Conservation (phyloP, 306 rosid species). For the Trifolium pratense region DNA sequence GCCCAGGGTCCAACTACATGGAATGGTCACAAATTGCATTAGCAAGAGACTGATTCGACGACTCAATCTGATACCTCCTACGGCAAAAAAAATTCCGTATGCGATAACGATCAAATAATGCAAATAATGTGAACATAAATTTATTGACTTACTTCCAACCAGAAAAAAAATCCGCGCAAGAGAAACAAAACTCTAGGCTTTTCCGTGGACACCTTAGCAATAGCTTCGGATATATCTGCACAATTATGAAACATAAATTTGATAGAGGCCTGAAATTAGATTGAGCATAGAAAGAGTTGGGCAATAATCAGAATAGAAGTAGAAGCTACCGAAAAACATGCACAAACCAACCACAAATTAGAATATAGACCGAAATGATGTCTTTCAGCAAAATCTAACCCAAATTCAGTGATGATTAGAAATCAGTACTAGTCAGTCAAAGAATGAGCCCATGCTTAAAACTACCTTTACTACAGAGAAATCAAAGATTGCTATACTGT, state of each 20-base stretch:
- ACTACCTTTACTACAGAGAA: constrained; percentile 19
- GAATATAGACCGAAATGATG: constrained; percentile 21
- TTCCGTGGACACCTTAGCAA: constrained; percentile 44
- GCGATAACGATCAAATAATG: neutral
- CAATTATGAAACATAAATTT: constrained; percentile 35
- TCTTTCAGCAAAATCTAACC: constrained; percentile 24
- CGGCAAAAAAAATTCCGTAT: neutral
- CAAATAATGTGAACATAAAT: constrained; percentile 36
- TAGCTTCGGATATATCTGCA: constrained; percentile 58
- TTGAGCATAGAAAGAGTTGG: constrained; percentile 18
- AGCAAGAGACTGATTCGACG: neutral
- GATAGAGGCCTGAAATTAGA: constrained; percentile 23
- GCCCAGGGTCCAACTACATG: neutral
- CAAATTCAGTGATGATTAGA: constrained; percentile 13
- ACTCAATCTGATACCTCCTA: neutral
- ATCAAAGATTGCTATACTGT: neutral
- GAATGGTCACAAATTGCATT: neutral
- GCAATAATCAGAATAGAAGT: neutral
- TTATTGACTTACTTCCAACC: constrained; percentile 64
- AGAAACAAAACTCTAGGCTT: constrained; percentile 54
- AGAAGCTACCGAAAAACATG: constrained; percentile 15
- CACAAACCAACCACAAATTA: constrained; percentile 29
- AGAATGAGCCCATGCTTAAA: constrained; percentile 6
- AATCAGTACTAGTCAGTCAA: neutral
- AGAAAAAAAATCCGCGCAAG: constrained; percentile 77